Evolutionary conservation across 2,329 filamentous ascomycete genomes (phyloP).

Genomic region (Fusarium oligoseptatum): DNA sequence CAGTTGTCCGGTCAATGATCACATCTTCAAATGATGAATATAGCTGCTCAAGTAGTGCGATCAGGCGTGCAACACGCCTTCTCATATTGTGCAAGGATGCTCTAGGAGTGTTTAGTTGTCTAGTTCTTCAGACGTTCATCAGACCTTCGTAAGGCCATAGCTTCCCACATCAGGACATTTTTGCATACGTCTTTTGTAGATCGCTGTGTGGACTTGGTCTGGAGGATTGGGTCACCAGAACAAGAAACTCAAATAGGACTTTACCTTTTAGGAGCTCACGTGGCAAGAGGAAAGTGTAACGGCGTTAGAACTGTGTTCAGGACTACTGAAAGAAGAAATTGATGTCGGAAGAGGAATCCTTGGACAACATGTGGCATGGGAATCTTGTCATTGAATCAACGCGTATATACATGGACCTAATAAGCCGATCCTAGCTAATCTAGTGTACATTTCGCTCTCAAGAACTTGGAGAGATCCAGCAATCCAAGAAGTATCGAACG

Average conservation of each 20-base stretch:
- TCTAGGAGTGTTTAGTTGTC: neutral
- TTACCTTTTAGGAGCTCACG: neutral
- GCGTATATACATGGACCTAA: neutral
- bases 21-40: too few species aligned
- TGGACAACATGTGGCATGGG: neutral
- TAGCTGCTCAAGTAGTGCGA: neutral
- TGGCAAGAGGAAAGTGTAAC: neutral
- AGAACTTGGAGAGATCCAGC: neutral
- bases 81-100: neutral
- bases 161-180: neutral
- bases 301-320: neutral
- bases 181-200: neutral
- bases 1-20: neutral
- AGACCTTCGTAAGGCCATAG: neutral
- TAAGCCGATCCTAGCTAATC: neutral
- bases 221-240: neutral
- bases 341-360: neutral
- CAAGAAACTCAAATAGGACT: neutral
- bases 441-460: neutral
- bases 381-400: neutral
- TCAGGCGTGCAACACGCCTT: neutral
- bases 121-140: neutral
- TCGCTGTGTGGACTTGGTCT: neutral
- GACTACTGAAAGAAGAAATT: neutral
- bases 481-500: neutral